Percentiles rank a stretch among this genome's conserved stretches.
Evolutionary conservation across 2,329 filamentous ascomycete species (phyloP).

Genomic region (Cladobotryum mycophilum): DNA sequence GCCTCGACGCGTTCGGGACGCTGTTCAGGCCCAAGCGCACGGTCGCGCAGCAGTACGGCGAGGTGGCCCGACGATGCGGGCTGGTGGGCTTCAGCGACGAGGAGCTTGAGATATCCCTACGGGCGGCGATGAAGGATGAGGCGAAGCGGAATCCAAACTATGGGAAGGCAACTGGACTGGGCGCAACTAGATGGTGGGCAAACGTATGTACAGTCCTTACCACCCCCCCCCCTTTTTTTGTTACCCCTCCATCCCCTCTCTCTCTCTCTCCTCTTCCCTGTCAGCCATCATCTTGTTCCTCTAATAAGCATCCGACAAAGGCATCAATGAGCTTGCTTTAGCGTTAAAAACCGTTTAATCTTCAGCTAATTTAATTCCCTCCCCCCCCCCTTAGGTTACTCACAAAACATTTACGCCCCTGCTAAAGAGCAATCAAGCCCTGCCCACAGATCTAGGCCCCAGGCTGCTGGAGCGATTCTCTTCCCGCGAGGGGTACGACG

Average conservation of each 20-base stretch:
- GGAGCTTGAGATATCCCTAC: constrained; percentile 30
- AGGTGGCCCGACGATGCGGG: constrained; percentile 45
- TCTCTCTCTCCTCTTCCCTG: background rate
- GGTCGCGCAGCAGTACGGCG: constrained; percentile 48
- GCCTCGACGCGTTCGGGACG: constrained; percentile 61
- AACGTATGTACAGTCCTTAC: constrained; percentile 50
- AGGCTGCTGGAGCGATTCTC: constrained; percentile 48
- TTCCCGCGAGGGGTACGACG: constrained; percentile 44
- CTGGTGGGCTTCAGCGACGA: constrained; percentile 35
- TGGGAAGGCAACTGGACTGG: constrained; percentile 45
- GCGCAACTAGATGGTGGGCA: constrained; percentile 52
- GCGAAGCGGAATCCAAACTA: constrained; percentile 50
- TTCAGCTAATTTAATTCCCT: background rate
- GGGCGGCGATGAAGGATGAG: constrained; percentile 41
- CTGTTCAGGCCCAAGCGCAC: constrained; percentile 47
- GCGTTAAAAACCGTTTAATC: no score
- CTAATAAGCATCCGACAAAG: background rate
- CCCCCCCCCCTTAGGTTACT: constrained; percentile 39
- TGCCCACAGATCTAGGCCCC: constrained; percentile 41
- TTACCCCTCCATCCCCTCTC: background rate
- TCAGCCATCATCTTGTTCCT: background rate
- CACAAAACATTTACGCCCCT: constrained; percentile 44
- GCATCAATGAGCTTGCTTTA: background rate
- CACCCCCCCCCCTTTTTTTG: background rate
- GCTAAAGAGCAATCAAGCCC: constrained; percentile 19